Conservation (phyloP, 805 yeast species). For the Candida maris region DNA sequence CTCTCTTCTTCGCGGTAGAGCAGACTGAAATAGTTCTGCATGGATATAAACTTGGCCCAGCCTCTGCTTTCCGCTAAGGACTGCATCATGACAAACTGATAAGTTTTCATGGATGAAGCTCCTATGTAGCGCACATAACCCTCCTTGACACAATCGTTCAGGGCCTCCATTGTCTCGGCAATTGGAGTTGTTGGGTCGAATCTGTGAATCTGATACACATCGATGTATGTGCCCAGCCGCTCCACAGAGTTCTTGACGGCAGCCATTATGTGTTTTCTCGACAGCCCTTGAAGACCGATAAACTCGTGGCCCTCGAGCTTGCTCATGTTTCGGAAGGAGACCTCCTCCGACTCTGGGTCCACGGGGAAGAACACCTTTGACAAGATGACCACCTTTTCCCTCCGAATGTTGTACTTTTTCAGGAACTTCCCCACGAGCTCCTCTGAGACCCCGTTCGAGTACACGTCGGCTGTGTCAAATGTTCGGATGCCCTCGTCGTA, state of each 20-base stretch:
- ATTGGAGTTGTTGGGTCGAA: conserved; percentile 45
- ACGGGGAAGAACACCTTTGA: conserved; percentile 40
- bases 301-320: conserved; percentile 17
- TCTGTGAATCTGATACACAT: conserved; percentile 56
- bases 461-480: conserved; percentile 49
- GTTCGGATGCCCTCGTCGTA: conserved; percentile 47
- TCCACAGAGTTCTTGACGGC: conserved; percentile 39
- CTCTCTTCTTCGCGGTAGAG: conserved; percentile 60
- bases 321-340: conserved; percentile 18
- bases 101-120: conserved; percentile 57
- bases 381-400: conserved; percentile 55
- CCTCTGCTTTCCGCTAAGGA: conserved; percentile 51
- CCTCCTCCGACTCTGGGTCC: conserved; percentile 19
- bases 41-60: conserved; percentile 55
- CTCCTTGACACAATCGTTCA: conserved; percentile 46
- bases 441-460: conserved; percentile 48
- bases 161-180: conserved; percentile 53
- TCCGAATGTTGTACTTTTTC: conserved; percentile 45
- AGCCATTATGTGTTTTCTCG: conserved; percentile 44
- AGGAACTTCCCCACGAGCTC: conserved; percentile 50
- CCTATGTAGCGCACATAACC: conserved; percentile 57
- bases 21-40: conserved; percentile 57
- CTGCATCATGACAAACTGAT: conserved; percentile 54
- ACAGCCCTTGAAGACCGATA: conserved; percentile 37
- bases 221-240: conserved; percentile 51